Conservation (phyloP, 2,329 filamentous ascomycete species). For the Macrophomina pseudophaseolina region DNA sequence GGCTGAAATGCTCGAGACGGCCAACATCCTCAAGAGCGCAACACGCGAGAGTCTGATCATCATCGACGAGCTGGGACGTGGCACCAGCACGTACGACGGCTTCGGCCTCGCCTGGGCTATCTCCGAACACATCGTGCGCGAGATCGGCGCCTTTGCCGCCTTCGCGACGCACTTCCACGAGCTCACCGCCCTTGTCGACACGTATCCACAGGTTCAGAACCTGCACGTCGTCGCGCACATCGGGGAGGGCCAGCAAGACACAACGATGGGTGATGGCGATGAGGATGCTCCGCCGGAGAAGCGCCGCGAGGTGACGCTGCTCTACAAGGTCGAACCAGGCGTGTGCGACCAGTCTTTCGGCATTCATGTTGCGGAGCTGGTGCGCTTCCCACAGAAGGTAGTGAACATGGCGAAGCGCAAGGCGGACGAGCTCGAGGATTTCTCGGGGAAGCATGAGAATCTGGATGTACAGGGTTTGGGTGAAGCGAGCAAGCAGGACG, state of each 20-base stretch:
- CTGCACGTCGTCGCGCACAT: conserved; percentile 97
- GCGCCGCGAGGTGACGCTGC: conserved; percentile 80
- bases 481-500: conserved; percentile 73
- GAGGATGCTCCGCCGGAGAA: conserved; percentile 42
- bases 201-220: conserved; percentile 86
- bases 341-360: conserved; percentile 98
- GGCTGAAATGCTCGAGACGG: conserved; percentile 99
- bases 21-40: conserved; percentile 96
- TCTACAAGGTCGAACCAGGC: conserved; percentile 95
- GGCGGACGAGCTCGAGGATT: conserved; percentile 97
- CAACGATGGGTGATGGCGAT: conserved; percentile 47
- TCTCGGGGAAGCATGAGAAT: conserved; percentile 76
- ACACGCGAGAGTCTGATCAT: conserved; percentile 96
- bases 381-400: conserved; percentile 95
- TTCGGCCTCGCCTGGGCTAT: conserved; percentile 99
- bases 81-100: conserved; percentile 96
- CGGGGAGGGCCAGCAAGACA: conserved; percentile 48
- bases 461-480: conserved; percentile 33
- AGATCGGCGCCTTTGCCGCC: conserved; percentile 91
- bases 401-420: conserved; percentile 99
- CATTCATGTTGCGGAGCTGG: conserved; percentile 96
- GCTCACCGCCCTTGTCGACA: conserved; percentile 85
- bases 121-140: conserved; percentile 93
- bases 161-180: conserved; percentile 99
- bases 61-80: conserved; percentile 95